Percentiles rank a stretch among this genome's conserved stretches.
phyloP scores from a whole-genome alignment of 129 eudicot species.

The Deinandra increscens region DNA sequence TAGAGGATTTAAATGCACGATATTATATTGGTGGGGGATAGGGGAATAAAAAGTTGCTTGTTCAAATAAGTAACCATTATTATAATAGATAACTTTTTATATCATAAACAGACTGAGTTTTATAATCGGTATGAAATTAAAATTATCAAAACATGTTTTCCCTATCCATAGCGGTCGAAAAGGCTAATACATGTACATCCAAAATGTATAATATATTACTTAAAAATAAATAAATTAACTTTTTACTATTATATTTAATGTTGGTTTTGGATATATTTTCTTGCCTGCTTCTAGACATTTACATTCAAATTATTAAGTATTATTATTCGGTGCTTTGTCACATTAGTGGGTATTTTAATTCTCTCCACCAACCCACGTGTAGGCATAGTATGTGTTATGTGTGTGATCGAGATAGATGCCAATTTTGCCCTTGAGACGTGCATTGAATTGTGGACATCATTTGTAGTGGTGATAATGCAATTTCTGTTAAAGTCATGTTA shows the following conservation, averaged over 20 bases:
- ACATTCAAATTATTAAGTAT: not conserved
- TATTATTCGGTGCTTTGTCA: slow-evolving; percentile 20
- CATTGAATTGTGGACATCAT: slow-evolving; percentile 6
- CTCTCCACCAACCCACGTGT: slow-evolving; percentile 35
- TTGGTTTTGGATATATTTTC: slow-evolving; percentile 20
- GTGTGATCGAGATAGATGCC: not conserved
- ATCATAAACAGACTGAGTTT: no score
- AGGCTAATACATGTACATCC: not conserved
- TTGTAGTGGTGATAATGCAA: not conserved
- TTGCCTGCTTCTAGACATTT: slow-evolving; percentile 8
- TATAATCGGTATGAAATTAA: no score
- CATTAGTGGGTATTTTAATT: slow-evolving; percentile 12
- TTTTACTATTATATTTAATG: not conserved
- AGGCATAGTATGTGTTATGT: not conserved
- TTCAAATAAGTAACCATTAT: no score
- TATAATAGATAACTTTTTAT: no score
- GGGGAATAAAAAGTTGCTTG: no score
- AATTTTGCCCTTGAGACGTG: slow-evolving; percentile 16
- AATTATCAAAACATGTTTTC: no score
- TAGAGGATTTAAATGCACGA: no score
- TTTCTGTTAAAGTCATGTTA: slow-evolving; percentile 41
- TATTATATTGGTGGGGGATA: no score
- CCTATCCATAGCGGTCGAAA: no score
- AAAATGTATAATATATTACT: not conserved
- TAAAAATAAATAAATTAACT: not conserved